phyloP scores from a whole-genome alignment of 2,329 filamentous ascomycete genomes.

The Verticillium longisporum region DNA sequence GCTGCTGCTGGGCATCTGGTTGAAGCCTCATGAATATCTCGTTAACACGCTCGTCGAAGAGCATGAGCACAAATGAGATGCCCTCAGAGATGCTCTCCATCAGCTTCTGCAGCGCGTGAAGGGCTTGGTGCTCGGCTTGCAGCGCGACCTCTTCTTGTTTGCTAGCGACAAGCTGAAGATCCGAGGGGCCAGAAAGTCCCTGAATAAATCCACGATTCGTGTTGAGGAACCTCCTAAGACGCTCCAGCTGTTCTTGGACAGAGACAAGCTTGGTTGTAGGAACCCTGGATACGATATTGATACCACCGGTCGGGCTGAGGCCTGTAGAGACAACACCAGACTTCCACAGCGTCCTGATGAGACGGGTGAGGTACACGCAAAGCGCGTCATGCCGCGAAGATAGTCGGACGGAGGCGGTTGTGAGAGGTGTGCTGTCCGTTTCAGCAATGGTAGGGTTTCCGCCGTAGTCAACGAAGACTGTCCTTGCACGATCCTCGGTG shows the following conservation, averaged over 20 bases:
- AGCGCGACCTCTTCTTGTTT: slow-evolving; percentile 88
- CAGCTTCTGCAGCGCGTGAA: slow-evolving; percentile 78
- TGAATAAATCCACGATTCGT: slow-evolving; percentile 90
- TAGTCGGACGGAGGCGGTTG: slow-evolving; percentile 75
- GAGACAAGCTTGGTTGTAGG: slow-evolving; percentile 59
- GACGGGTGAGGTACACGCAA: slow-evolving; percentile 76
- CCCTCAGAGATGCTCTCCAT: slow-evolving; percentile 91
- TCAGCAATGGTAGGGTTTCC: slow-evolving; percentile 82
- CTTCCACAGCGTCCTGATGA: slow-evolving; percentile 88
- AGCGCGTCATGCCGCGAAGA: slow-evolving; percentile 87
- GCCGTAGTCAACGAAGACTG: slow-evolving; percentile 86
- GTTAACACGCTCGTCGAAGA: slow-evolving; percentile 88
- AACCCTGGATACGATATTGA: slow-evolving; percentile 62
- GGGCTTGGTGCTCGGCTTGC: slow-evolving; percentile 88
- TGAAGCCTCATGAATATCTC: slow-evolving; percentile 79
- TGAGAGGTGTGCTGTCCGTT: slow-evolving; percentile 61
- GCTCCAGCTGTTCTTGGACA: slow-evolving; percentile 75
- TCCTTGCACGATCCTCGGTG: slow-evolving; percentile 76
- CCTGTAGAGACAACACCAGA: slow-evolving; percentile 59
- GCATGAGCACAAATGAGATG: slow-evolving; percentile 88
- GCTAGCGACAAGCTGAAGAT: slow-evolving; percentile 68
- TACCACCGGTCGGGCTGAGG: slow-evolving; percentile 46
- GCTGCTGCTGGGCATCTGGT: slow-evolving; percentile 59
- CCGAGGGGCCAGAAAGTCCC: slow-evolving; percentile 84
- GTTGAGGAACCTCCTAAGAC: slow-evolving; percentile 74